Conservation (phyloP, 371 early-diverging fungal genomes). For the Coemansia sp. region DNA sequence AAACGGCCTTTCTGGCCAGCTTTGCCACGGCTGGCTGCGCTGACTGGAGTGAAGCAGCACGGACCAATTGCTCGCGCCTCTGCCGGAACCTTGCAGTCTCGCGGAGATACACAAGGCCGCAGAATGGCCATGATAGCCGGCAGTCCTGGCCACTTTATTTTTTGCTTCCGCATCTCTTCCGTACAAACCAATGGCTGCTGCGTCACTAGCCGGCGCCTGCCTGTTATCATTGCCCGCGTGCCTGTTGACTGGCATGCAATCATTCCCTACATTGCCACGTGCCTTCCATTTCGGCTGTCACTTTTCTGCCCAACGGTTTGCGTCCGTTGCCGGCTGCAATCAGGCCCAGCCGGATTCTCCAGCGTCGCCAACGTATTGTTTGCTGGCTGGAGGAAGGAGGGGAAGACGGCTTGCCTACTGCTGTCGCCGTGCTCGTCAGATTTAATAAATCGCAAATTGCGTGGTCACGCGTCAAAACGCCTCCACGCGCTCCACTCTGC, state of each 20-base stretch:
- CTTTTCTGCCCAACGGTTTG: no score
- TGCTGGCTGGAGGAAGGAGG: background rate
- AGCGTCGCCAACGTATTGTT: background rate
- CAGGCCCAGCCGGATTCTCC: background rate
- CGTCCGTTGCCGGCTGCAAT: background rate
- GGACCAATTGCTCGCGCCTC: no score
- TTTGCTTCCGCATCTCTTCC: background rate
- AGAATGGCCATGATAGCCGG: no score
- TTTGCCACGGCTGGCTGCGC: no score
- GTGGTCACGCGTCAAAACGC: conserved; percentile 4
- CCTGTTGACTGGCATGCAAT: background rate
- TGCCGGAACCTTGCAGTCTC: no score
- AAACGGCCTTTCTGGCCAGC: no score
- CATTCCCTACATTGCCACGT: no score
- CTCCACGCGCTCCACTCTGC: background rate
- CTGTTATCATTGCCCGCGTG: background rate
- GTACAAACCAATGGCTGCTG: background rate
- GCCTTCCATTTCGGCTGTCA: no score
- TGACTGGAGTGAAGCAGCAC: no score
- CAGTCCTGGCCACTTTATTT: no score
- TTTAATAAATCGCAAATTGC: background rate
- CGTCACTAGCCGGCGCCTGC: background rate
- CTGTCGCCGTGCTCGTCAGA: background rate
- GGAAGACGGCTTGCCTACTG: background rate
- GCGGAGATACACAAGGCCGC: no score